Conservation (phyloP, 176 grass and related monocot species). For the Bonia amplexicaulis region DNA sequence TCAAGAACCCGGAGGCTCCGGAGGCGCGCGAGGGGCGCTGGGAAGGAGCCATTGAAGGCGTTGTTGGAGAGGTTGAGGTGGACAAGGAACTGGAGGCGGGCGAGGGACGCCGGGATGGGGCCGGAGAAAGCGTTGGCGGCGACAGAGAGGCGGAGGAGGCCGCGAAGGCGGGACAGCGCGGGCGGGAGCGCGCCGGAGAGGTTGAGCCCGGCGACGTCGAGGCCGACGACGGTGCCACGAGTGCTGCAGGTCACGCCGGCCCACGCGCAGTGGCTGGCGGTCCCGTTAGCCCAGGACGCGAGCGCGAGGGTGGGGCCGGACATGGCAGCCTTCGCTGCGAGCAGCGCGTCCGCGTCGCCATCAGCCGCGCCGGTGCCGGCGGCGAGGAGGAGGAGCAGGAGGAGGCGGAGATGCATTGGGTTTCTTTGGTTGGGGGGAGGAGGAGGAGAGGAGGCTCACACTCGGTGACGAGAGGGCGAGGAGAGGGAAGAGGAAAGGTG, state of each 20-base stretch:
- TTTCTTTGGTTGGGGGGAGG: not conserved
- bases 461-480: slow-evolving; percentile 14
- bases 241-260: slow-evolving; percentile 55
- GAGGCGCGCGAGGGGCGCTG: slow-evolving; percentile 40
- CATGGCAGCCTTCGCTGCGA: slow-evolving; percentile 55
- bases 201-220: slow-evolving; percentile 57
- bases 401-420: slow-evolving; percentile 22
- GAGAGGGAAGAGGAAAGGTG: not conserved
- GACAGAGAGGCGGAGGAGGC: slow-evolving; percentile 49
- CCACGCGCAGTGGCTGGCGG: slow-evolving; percentile 46
- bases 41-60: slow-evolving; percentile 59
- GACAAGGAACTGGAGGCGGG: slow-evolving; percentile 43
- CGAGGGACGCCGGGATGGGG: slow-evolving; percentile 45
- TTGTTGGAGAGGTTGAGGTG: slow-evolving; percentile 93
- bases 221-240: slow-evolving; percentile 31
- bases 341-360: slow-evolving; percentile 44
- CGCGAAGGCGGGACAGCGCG: slow-evolving; percentile 37
- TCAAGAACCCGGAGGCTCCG: slow-evolving; percentile 49
- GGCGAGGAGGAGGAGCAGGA: not conserved
- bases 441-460: not conserved
- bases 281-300: slow-evolving; percentile 39
- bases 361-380: slow-evolving; percentile 1
- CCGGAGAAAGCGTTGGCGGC: slow-evolving; percentile 53
- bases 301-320: slow-evolving; percentile 62
- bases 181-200: slow-evolving; percentile 60